A percentile compares a stretch with the other conserved stretches of the same genome.
phyloP scores from a whole-genome alignment of 345 rosid species.

The Acer yangbiense region DNA sequence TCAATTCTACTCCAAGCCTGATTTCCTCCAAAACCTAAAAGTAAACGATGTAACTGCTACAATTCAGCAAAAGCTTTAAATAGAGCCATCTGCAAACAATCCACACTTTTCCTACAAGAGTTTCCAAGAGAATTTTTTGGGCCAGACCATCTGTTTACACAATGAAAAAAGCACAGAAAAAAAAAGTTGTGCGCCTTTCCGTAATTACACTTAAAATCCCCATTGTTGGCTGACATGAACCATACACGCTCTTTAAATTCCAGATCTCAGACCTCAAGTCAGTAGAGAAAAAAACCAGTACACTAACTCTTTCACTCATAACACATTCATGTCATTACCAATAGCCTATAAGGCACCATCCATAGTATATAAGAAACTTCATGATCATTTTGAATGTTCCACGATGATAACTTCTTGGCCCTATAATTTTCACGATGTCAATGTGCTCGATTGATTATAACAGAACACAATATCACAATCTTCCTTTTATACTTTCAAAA shows the following conservation, averaged over 20 bases:
- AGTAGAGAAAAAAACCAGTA: not conserved
- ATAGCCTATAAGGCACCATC: not conserved
- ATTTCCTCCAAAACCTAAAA: constrained; percentile 98
- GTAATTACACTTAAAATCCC: not conserved
- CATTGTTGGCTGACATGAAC: not conserved
- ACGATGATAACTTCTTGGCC: not conserved
- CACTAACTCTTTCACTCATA: not conserved
- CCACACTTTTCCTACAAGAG: not conserved
- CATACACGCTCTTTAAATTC: too few species aligned
- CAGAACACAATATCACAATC: not conserved
- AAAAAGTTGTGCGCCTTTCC: not conserved
- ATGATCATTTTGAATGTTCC: not conserved
- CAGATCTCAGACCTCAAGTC: too few species aligned
- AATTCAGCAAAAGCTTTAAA: constrained; percentile 3
- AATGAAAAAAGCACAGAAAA: not conserved
- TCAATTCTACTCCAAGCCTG: constrained; percentile 87
- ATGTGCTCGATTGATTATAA: not conserved
- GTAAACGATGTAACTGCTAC: constrained; percentile 21
- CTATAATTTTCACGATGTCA: constrained; percentile 1
- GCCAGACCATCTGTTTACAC: not conserved
- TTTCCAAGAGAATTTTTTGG: not conserved
- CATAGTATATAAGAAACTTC: not conserved
- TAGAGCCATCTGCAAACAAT: not conserved
- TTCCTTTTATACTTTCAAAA: too few species aligned
- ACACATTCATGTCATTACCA: not conserved